These are phyloP conservation scores for Diaporthe sp. DNA, from an alignment of 2,329 filamentous ascomycete species.

Conservation along the genomic window DNA sequence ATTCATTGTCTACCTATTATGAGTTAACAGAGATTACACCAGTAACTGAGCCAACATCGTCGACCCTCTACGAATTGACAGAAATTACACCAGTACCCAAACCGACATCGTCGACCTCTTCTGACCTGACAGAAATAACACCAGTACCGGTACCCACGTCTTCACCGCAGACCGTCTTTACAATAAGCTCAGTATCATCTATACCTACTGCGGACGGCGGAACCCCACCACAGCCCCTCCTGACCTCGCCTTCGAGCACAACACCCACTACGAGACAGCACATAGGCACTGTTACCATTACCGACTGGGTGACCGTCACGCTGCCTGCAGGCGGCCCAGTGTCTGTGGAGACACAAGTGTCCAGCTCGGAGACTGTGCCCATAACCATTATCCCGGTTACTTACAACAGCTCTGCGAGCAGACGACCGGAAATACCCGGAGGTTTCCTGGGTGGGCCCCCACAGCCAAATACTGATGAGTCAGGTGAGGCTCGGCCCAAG, in stretches of 20 bases:
- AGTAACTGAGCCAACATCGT: background rate
- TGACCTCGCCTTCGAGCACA: background rate
- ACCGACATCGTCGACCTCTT: background rate
- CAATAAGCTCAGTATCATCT: background rate
- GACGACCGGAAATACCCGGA: background rate
- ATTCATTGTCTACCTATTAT: background rate
- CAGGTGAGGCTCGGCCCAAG: background rate
- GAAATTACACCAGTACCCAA: background rate
- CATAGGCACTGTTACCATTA: background rate
- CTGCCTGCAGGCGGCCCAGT: background rate
- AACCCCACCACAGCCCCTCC: background rate
- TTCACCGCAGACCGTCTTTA: background rate
- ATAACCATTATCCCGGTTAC: background rate
- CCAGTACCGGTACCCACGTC: background rate
- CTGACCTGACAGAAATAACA: background rate
- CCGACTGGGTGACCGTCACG: conserved; percentile 3
- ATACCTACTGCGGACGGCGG: background rate
- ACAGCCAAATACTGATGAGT: no score
- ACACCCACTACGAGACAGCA: background rate
- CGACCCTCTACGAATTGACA: background rate
- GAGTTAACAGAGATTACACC: background rate
- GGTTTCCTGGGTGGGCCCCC: background rate
- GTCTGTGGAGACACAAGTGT: background rate
- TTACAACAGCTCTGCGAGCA: background rate
- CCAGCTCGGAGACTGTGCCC: background rate